Evolutionary conservation across 2,329 filamentous ascomycete genomes (phyloP).

Genomic region (Stenocarpella maydis): DNA sequence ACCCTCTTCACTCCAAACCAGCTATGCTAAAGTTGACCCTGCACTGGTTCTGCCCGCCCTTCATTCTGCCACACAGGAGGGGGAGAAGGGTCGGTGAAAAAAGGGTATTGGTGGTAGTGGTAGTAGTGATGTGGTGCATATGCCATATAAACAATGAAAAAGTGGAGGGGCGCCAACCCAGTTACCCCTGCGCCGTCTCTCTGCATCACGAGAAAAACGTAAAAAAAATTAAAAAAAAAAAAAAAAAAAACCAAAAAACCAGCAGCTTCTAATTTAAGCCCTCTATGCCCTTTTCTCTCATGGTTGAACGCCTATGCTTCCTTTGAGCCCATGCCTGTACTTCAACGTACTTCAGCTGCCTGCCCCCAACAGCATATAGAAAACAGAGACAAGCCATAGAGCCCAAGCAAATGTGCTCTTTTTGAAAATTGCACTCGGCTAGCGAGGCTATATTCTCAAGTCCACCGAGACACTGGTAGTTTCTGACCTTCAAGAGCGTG

Average conservation of each 20-base stretch:
- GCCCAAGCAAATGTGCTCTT: not conserved
- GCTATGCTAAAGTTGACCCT: not conserved
- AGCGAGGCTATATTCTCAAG: not conserved
- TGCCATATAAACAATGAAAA: slow-evolving; percentile 25
- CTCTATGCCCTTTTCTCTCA: not conserved
- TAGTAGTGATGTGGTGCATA: slow-evolving; percentile 17
- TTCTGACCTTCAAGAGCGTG: not conserved
- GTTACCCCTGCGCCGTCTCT: not conserved
- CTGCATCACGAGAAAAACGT: not conserved
- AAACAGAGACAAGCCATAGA: not conserved
- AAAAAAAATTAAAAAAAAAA: too few relatives aligned
- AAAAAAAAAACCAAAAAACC: too few relatives aligned
- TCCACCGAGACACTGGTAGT: too few relatives aligned
- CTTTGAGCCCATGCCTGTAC: slow-evolving; percentile 1
- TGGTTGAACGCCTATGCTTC: slow-evolving; percentile 11
- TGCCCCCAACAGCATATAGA: slow-evolving; percentile 2
- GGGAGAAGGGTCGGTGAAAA: not conserved
- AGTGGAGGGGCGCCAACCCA: not conserved
- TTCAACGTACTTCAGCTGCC: not conserved
- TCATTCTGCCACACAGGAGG: not conserved
- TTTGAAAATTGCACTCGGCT: not conserved
- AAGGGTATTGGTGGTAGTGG: not conserved
- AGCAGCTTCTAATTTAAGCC: slow-evolving; percentile 4
- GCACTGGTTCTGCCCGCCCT: not conserved
- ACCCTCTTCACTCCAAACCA: not conserved